Evolutionary conservation across 139 green algal species (phyloP).

Genomic region (Astrephomene gubernaculifera): DNA sequence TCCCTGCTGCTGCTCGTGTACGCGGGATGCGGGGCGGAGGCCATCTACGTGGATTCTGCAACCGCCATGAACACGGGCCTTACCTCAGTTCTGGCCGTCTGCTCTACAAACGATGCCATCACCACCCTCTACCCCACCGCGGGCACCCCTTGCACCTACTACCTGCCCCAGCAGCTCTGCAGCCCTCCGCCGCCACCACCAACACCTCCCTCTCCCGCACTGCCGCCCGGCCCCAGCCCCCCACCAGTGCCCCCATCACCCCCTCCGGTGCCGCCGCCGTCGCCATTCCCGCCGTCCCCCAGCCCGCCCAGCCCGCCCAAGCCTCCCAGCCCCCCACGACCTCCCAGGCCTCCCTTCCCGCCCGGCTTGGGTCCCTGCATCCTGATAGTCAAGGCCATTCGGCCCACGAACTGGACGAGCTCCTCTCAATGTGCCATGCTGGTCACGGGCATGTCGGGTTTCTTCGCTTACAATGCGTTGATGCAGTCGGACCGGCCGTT

Average conservation of each 20-base stretch:
- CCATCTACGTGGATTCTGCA: constrained; percentile 3
- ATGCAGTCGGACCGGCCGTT: background rate
- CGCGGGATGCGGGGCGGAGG: background rate
- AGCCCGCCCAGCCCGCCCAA: background rate
- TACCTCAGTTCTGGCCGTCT: background rate
- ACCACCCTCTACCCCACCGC: background rate
- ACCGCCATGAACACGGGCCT: background rate
- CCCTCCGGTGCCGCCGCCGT: background rate
- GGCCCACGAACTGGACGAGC: constrained; percentile 16
- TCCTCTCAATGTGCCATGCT: background rate
- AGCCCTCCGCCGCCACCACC: constrained; percentile 28
- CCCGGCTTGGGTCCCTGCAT: constrained; percentile 38
- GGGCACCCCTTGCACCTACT: constrained; percentile 7
- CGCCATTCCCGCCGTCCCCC: constrained; percentile 9
- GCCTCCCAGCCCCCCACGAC: constrained; percentile 8
- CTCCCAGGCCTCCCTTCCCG: constrained; percentile 24
- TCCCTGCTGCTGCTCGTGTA: background rate
- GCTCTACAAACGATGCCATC: background rate
- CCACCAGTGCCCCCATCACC: background rate
- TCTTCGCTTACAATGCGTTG: background rate
- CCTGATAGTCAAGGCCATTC: constrained; percentile 18
- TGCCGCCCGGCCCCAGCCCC: background rate
- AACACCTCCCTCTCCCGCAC: background rate
- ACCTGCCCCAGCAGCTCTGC: constrained; percentile 7
- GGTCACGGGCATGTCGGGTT: background rate